phyloP scores from a whole-genome alignment of 768 basidiomycete species.

The Psilocybe cyanescens region DNA sequence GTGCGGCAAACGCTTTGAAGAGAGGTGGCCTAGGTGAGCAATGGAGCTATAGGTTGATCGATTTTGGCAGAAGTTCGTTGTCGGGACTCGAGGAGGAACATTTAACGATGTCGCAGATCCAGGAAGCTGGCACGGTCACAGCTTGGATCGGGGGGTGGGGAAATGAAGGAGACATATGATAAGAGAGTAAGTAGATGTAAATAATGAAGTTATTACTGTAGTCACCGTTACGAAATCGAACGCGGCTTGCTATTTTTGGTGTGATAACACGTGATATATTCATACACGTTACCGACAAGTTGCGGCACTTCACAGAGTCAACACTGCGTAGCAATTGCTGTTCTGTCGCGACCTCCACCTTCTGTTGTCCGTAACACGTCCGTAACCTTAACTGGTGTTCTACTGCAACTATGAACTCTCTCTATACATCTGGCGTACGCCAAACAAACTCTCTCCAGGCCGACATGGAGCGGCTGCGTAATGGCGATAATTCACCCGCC shows the following conservation, averaged over 20 bases:
- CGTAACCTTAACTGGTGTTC: too few relatives aligned
- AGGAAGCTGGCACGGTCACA: conserved; percentile 1
- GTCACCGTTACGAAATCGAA: too few relatives aligned
- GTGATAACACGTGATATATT: too few relatives aligned
- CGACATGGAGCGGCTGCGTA: conserved; percentile 82
- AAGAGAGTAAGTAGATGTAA: too few relatives aligned
- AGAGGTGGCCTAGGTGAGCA: conserved; percentile 16
- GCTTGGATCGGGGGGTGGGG: conserved; percentile 9
- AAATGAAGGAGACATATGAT: neutral
- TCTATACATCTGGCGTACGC: conserved; percentile 91
- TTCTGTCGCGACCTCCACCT: too few relatives aligned
- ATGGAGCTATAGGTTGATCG: conserved; percentile 40
- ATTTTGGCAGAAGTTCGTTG: conserved; percentile 34
- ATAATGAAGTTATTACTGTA: too few relatives aligned
- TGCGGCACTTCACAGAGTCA: too few relatives aligned
- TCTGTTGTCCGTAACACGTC: too few relatives aligned
- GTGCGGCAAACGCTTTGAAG: conserved; percentile 2
- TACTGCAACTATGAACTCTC: conserved; percentile 74
- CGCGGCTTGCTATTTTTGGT: too few relatives aligned
- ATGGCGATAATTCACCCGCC: conserved; percentile 80
- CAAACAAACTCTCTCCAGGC: conserved; percentile 89
- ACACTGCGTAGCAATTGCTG: too few relatives aligned
- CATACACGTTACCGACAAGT: too few relatives aligned
- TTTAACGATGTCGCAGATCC: neutral
- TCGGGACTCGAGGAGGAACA: neutral